Percentiles rank a stretch among this genome's conserved stretches.
phyloP scores from a whole-genome alignment of 352 stramenopile genomes.

The Pythium sp. region DNA sequence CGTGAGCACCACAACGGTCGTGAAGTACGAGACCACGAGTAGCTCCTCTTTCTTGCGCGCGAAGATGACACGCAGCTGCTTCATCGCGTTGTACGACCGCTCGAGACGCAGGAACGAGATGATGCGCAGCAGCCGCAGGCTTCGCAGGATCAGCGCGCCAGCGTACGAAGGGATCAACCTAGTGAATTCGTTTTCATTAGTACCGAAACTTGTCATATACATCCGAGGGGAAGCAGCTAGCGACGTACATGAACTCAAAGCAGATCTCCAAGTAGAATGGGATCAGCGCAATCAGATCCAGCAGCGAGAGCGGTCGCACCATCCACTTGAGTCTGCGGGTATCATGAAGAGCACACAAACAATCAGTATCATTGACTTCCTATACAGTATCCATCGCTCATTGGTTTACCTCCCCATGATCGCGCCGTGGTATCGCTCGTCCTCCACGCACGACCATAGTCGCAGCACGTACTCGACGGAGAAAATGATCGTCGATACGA shows the following conservation, averaged over 20 bases:
- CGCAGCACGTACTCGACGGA: slow-evolving; percentile 57
- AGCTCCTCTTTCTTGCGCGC: slow-evolving; percentile 60
- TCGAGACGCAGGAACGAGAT: slow-evolving; percentile 59
- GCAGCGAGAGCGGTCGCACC: slow-evolving; percentile 46
- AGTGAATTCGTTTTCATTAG: not conserved
- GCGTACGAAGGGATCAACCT: slow-evolving; percentile 30
- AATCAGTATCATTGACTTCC: not conserved
- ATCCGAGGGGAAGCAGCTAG: too few species aligned
- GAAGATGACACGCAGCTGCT: slow-evolving; percentile 54
- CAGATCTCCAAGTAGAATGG: slow-evolving; percentile 64
- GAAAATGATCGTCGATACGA: slow-evolving; percentile 58
- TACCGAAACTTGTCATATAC: not conserved
- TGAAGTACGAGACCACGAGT: slow-evolving; percentile 58
- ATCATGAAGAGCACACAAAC: not conserved
- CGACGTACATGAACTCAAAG: slow-evolving; percentile 41
- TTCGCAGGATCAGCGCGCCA: slow-evolving; percentile 46
- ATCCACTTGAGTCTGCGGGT: slow-evolving; percentile 52
- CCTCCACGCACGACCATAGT: slow-evolving; percentile 62
- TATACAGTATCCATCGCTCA: not conserved
- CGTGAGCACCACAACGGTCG: slow-evolving; percentile 47
- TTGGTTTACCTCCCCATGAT: slow-evolving; percentile 33
- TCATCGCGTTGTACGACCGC: slow-evolving; percentile 60
- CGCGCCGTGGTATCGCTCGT: slow-evolving; percentile 38
- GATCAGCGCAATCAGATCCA: slow-evolving; percentile 50
- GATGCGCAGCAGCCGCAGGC: slow-evolving; percentile 54